Conservation (phyloP, 345 rosid species). For the Salix caprea region DNA sequence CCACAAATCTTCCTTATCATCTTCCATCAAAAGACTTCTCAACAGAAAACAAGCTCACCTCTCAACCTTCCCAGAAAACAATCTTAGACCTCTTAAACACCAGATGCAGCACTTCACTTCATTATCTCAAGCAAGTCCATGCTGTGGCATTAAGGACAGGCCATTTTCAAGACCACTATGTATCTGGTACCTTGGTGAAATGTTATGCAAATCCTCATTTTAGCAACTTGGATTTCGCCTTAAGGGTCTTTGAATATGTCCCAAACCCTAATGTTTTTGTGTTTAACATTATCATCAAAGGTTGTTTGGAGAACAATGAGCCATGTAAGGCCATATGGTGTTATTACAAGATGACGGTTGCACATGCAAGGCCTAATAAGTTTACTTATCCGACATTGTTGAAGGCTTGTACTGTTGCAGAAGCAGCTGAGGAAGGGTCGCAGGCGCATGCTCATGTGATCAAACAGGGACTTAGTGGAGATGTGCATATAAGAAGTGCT, state of each 20-base stretch:
- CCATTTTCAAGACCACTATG: constrained; percentile 41
- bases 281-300: constrained; percentile 34
- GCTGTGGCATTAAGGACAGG: constrained; percentile 30
- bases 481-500: constrained; percentile 39
- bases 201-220: constrained; percentile 31
- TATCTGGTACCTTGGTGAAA: constrained; percentile 39
- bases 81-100: constrained; percentile 31
- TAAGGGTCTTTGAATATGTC: constrained; percentile 31
- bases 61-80: constrained; percentile 26
- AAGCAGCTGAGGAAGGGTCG: constrained; percentile 24
- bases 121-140: constrained; percentile 34
- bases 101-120: constrained; percentile 26
- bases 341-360: constrained; percentile 32
- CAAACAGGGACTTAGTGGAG: constrained; percentile 35
- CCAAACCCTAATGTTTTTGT: constrained; percentile 41
- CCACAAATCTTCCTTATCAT: constrained; percentile 22
- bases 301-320: constrained; percentile 28
- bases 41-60: constrained; percentile 15
- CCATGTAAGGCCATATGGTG: constrained; percentile 20
- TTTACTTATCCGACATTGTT: constrained; percentile 41
- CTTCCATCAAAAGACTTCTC: constrained; percentile 10
- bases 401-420: constrained; percentile 32
- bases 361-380: constrained; percentile 37
- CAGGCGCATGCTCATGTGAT: constrained; percentile 42
- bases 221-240: constrained; percentile 20